phyloP scores from a whole-genome alignment of 202 grass and related monocot genomes.

The Schoenoplectus tabernaemontani region DNA sequence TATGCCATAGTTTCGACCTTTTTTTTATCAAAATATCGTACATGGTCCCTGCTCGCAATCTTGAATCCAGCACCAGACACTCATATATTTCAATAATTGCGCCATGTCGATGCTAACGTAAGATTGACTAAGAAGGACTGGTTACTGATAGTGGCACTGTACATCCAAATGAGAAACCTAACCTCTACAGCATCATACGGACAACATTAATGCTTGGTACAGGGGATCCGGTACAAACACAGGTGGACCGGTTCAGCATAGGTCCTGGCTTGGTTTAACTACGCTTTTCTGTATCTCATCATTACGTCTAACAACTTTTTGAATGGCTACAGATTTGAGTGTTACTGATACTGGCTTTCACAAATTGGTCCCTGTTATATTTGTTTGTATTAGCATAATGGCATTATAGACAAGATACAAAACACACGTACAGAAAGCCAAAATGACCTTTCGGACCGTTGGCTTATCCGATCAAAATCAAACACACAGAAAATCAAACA shows the following conservation, averaged over 20 bases:
- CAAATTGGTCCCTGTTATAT: neutral
- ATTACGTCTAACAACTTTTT: neutral
- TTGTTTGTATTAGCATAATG: slow-evolving; percentile 14
- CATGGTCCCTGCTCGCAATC: no score
- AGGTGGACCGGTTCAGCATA: neutral
- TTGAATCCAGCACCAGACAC: no score
- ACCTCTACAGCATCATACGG: neutral
- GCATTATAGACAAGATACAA: neutral
- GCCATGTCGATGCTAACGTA: neutral
- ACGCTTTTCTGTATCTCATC: neutral
- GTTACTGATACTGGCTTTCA: neutral
- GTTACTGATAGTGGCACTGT: neutral
- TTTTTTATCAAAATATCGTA: no score
- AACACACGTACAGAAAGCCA: neutral
- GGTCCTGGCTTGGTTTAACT: neutral
- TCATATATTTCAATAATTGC: no score
- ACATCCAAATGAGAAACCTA: neutral
- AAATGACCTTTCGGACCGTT: slow-evolving; percentile 16
- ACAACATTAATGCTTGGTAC: slow-evolving; percentile 2
- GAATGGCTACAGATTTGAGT: neutral
- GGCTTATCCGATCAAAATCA: neutral
- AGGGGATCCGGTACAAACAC: neutral
- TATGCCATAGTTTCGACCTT: no score
- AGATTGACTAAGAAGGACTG: neutral
- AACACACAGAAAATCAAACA: slow-evolving; percentile 12